Conservation (phyloP, 1,284 basidiomycete genomes). For the Quambalaria eucalypti region DNA sequence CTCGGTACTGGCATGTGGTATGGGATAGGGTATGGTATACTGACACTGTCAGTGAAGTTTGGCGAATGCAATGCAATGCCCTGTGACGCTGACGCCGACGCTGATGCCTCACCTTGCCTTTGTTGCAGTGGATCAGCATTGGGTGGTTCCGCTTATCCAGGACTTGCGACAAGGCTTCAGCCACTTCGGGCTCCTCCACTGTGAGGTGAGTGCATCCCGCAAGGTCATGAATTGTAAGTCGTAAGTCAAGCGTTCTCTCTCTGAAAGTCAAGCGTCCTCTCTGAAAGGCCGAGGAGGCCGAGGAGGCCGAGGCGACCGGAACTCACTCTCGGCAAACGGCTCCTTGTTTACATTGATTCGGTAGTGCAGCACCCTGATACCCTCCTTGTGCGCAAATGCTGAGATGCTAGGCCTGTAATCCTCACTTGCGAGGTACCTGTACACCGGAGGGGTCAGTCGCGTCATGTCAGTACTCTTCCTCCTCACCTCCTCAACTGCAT, state of each 20-base stretch:
- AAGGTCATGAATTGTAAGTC: neutral
- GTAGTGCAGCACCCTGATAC: constrained; percentile 34
- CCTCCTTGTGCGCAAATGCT: constrained; percentile 17
- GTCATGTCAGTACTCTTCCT: too few relatives aligned
- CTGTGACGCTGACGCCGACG: too few relatives aligned
- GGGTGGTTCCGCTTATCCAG: constrained; percentile 33
- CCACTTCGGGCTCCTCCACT: constrained; percentile 35
- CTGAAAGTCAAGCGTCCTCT: neutral
- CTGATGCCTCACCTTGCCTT: constrained; percentile 20
- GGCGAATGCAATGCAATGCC: too few relatives aligned
- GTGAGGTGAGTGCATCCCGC: neutral
- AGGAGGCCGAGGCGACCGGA: neutral
- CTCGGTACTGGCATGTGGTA: constrained; percentile 28
- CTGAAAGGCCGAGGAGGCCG: neutral
- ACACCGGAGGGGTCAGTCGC: too few relatives aligned
- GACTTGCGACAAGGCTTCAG: constrained; percentile 22
- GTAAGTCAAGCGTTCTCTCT: neutral
- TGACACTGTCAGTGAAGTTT: too few relatives aligned
- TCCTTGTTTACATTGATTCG: constrained; percentile 43
- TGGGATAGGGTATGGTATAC: neutral
- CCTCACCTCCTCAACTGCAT: too few relatives aligned
- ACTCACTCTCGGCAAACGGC: constrained; percentile 35
- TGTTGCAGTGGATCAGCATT: constrained; percentile 45
- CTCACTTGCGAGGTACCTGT: constrained; percentile 36
- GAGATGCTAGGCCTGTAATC: constrained; percentile 38